Evolutionary conservation across 805 yeast genomes (phyloP).

Genomic region (Ogataea angusta): DNA sequence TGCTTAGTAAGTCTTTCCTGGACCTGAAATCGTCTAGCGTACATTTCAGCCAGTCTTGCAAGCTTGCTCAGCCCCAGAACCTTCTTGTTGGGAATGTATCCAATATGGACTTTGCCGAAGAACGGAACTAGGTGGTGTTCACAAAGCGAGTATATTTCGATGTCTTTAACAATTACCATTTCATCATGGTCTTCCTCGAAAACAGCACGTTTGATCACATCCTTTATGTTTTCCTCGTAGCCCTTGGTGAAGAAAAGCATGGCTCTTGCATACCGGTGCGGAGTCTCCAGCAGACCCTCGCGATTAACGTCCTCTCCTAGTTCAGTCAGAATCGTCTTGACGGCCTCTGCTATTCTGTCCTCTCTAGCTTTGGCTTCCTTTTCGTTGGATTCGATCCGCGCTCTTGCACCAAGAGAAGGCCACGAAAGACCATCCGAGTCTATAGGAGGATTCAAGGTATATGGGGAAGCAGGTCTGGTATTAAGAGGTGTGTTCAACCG

Average conservation of each 20-base stretch:
- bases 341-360: slow-evolving; percentile 78
- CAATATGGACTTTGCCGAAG: slow-evolving; percentile 95
- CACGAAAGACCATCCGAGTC: slow-evolving; percentile 90
- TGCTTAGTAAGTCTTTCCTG: slow-evolving; percentile 97
- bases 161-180: slow-evolving; percentile 96
- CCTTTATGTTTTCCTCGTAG: slow-evolving; percentile 88
- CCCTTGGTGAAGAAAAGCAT: slow-evolving; percentile 96
- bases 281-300: slow-evolving; percentile 91
- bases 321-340: slow-evolving; percentile 69
- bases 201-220: slow-evolving; percentile 90
- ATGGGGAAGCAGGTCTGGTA: slow-evolving; percentile 79
- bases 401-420: slow-evolving; percentile 87
- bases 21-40: slow-evolving; percentile 92
- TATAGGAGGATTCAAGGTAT: slow-evolving; percentile 78
- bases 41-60: slow-evolving; percentile 97
- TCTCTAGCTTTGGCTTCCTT: slow-evolving; percentile 68
- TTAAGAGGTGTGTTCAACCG: slow-evolving; percentile 55
- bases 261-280: slow-evolving; percentile 94
- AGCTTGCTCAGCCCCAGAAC: slow-evolving; percentile 90
- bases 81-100: slow-evolving; percentile 92
- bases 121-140: slow-evolving; percentile 98
- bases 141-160: slow-evolving; percentile 86
- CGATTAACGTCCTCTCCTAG: slow-evolving; percentile 88
- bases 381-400: slow-evolving; percentile 63
- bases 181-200: slow-evolving; percentile 98